These are phyloP conservation scores for Saitozyma sp. DNA, from an alignment of 768 basidiomycete genomes.

Conservation along the genomic window DNA sequence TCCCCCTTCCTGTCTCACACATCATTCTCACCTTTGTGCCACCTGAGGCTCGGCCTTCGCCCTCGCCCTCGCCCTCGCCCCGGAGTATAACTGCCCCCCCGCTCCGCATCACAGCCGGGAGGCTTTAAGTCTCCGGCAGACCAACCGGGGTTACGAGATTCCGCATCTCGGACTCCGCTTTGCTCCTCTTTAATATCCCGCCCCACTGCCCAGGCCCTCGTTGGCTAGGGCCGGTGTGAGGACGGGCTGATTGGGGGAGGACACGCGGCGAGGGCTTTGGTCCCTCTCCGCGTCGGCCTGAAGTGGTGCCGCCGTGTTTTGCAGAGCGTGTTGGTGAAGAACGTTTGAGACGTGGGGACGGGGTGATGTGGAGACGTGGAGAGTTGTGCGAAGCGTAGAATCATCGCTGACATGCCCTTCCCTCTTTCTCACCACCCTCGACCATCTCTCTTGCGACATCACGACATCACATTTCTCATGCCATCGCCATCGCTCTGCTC, in stretches of 20 bases:
- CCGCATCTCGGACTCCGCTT: neutral
- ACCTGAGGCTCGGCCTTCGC: no score
- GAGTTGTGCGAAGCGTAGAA: neutral
- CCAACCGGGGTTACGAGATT: conserved; percentile 16
- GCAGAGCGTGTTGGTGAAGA: no score
- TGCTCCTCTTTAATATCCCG: conserved; percentile 9
- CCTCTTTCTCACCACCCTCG: conserved; percentile 6
- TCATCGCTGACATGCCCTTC: neutral
- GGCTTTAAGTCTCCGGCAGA: conserved; percentile 56
- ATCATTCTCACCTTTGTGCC: no score
- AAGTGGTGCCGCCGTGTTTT: no score
- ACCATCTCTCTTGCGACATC: conserved; percentile 5
- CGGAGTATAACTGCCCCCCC: conserved; percentile 54
- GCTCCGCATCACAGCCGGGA: conserved; percentile 48
- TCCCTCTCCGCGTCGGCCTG: no score
- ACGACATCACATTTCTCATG: neutral
- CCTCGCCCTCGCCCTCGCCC: conserved; percentile 18
- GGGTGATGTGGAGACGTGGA: no score
- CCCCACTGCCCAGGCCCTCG: conserved; percentile 31
- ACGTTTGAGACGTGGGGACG: no score
- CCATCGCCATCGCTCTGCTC: no score
- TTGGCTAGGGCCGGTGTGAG: conserved; percentile 26
- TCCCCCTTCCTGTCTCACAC: no score
- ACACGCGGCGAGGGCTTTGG: conserved; percentile 10
- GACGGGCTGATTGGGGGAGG: conserved; percentile 35